Percentiles rank a stretch among this genome's conserved stretches.
These are phyloP conservation scores for Handroanthus guayacan DNA, from an alignment of 257 asterid species.

Conservation along the genomic window DNA sequence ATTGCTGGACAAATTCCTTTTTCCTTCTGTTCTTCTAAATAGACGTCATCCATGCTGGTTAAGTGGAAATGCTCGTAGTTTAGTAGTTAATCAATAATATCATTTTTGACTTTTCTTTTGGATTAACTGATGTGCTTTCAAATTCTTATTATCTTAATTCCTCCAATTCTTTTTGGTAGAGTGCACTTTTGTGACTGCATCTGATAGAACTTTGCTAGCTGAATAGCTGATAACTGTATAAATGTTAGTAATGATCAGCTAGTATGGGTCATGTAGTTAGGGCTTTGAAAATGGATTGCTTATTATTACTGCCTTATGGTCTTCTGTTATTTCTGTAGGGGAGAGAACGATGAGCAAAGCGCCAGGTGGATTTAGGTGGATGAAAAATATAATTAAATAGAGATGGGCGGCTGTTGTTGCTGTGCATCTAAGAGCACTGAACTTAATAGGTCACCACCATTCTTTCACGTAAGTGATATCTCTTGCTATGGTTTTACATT, in stretches of 20 bases:
- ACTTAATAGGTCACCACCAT: constrained; percentile 54
- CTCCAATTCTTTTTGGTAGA: background rate
- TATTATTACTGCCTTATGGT: constrained; percentile 2
- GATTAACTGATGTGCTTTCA: background rate
- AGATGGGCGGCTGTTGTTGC: constrained; percentile 91
- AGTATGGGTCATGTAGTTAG: background rate
- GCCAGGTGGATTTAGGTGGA: constrained; percentile 50
- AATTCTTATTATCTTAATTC: background rate
- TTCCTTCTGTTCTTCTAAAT: background rate
- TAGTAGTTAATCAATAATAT: background rate
- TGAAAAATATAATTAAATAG: constrained; percentile 45
- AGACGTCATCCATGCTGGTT: background rate
- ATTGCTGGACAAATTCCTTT: background rate
- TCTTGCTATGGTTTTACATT: constrained; percentile 30
- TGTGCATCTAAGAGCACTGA: constrained; percentile 64
- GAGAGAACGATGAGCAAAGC: constrained; percentile 57
- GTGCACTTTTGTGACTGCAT: constrained; percentile 1
- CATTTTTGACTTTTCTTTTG: constrained; percentile 2
- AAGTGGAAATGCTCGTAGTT: background rate
- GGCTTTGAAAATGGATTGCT: constrained; percentile 17
- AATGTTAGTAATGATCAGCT: background rate
- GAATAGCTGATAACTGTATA: constrained; percentile 21
- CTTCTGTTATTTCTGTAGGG: constrained; percentile 38
- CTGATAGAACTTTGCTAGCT: constrained; percentile 6
- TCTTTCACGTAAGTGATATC: constrained; percentile 61